phyloP scores from a whole-genome alignment of 768 basidiomycete genomes.

The Tylopilus sp. region DNA sequence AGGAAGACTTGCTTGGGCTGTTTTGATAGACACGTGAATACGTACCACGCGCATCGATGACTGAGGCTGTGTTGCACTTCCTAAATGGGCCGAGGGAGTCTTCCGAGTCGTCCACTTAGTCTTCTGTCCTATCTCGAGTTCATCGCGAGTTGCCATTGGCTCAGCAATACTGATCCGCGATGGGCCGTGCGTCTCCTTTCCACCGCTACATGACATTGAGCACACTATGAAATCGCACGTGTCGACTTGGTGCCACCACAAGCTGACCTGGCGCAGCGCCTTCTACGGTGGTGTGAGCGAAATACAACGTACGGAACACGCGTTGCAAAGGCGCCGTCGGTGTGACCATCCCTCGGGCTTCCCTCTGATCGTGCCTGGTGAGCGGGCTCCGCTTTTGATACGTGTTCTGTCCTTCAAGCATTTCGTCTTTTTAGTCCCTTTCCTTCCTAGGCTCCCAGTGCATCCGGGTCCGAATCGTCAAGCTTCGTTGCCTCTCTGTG shows the following conservation, averaged over 20 bases:
- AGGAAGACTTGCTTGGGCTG: slow-evolving; percentile 55
- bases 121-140: too few relatives aligned
- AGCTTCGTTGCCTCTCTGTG: not conserved
- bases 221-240: not conserved
- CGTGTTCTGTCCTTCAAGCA: too few relatives aligned
- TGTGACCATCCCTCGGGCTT: not conserved
- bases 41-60: not conserved
- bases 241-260: not conserved
- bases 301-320: not conserved
- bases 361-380: not conserved
- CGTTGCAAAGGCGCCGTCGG: too few relatives aligned
- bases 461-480: too few relatives aligned
- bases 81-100: too few relatives aligned
- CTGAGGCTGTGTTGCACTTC: too few relatives aligned
- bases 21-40: slow-evolving; percentile 36
- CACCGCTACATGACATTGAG: not conserved
- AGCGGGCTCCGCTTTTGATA: too few relatives aligned
- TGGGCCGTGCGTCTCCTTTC: not conserved
- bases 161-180: too few relatives aligned
- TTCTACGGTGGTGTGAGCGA: not conserved
- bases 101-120: too few relatives aligned
- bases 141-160: too few relatives aligned
- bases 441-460: too few relatives aligned
- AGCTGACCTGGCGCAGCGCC: not conserved
- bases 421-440: too few relatives aligned